Evolutionary conservation across 768 basidiomycete species (phyloP), one percentile per base, ranked within the genome.

Genomic region (Leccinum sublutescens): DNA sequence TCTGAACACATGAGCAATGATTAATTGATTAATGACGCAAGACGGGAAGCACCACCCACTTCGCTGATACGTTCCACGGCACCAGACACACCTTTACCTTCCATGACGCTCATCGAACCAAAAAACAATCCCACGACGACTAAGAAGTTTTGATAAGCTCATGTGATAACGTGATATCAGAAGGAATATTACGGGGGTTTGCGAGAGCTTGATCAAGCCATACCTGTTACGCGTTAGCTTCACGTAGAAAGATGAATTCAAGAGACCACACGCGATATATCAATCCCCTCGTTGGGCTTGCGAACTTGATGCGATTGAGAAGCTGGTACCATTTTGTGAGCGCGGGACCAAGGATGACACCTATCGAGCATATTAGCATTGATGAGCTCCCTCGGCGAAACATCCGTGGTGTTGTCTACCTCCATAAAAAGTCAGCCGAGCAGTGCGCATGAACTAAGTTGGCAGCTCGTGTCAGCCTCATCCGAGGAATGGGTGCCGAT

Each of bases 271-370:
- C 90, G 36, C 88, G 78, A 65, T 86, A 87, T 10, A 85, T 68
- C 43, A 89, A 71, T 0, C 80, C 86, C 62, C 75, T 81, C 0
- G 79, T 83, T 1, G 86, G 85, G 57, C 74, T 83, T 2, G 83
- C 62, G 68, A 93, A 89, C 62, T 85, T 84, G 62, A 94, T 79
- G 7, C 85, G 74, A 65, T 90, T 85, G 56, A 95, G 79, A 59
- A 87, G 75, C 54, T 82, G 77, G 66, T 89, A 92, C 93, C 93
- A 95, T 60, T 84, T 88, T 2, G 91, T 91, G 70, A 95, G 79
- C 14, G 82, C 78, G 4, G 94, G 92, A 2, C 90, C 93, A 73
- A 95, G 93, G 55, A 95, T 73, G 6, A 76, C 81, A 38, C 88
- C 89, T 82, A 58, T 49, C 2, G 2, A 51, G 2, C 38, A 51